Conservation (phyloP, 2,329 filamentous ascomycete genomes). For the Colletotrichum scovillei region DNA sequence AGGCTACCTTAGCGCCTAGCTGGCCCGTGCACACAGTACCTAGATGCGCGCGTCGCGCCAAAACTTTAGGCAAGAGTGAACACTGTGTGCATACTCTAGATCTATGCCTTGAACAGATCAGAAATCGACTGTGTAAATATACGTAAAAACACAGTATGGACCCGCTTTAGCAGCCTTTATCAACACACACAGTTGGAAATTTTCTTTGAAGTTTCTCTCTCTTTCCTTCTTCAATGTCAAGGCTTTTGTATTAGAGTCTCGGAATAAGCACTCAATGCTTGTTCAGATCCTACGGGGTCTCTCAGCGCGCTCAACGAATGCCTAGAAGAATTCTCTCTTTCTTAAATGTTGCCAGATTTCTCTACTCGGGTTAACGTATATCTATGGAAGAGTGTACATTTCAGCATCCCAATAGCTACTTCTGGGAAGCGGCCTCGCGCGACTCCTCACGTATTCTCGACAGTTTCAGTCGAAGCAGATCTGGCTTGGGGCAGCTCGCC, state of each 20-base stretch:
- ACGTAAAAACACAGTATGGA: neutral
- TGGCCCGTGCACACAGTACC: neutral
- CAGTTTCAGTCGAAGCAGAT: constrained; percentile 84
- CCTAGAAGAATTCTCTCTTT: constrained; percentile 85
- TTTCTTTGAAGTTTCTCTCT: constrained; percentile 45
- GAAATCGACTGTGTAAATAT: fast-evolving
- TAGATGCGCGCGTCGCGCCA: neutral
- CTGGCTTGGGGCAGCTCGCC: constrained; percentile 87
- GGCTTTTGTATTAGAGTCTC: constrained; percentile 99
- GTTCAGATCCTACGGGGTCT: constrained; percentile 85
- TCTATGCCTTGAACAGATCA: neutral
- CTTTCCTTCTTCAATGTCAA: constrained; percentile 77
- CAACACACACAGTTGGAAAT: constrained; percentile 79
- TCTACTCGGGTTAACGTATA: constrained; percentile 59
- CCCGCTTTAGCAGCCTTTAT: constrained; percentile 63
- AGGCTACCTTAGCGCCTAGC: neutral
- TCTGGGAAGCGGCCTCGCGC: constrained; percentile 33
- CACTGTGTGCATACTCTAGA: neutral
- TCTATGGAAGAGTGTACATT: constrained; percentile 59
- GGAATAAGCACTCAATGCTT: constrained; percentile 92
- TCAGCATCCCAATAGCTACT: neutral
- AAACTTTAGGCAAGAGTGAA: neutral
- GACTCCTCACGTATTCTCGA: constrained; percentile 72
- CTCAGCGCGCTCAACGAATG: constrained; percentile 98
- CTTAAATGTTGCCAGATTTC: constrained; percentile 75